These are phyloP conservation scores for Candida labiduridarum DNA, from an alignment of 1,139 yeast genomes.

Conservation along the genomic window DNA sequence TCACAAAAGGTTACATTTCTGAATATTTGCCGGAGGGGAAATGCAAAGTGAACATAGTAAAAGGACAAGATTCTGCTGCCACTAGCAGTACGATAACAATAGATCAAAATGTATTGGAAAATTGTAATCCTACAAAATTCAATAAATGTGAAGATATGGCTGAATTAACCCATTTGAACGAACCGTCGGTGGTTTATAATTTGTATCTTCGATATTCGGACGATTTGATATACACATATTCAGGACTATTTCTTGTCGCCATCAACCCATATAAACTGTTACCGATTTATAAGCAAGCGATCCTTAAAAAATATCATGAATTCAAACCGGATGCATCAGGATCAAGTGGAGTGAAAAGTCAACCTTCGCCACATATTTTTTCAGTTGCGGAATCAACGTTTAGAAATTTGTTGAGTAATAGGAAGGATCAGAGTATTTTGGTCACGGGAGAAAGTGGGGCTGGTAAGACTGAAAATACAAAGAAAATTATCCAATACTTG, in stretches of 20 bases:
- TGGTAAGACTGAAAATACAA: constrained; percentile 97
- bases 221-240: constrained; percentile 74
- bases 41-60: constrained; percentile 54
- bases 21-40: constrained; percentile 54
- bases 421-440: constrained; percentile 82
- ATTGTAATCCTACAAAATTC: constrained; percentile 88
- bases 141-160: constrained; percentile 96
- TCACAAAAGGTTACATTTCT: constrained; percentile 68
- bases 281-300: constrained; percentile 69
- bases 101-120: constrained; percentile 53
- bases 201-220: constrained; percentile 73
- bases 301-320: constrained; percentile 54
- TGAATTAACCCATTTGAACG: constrained; percentile 89
- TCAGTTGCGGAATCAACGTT: constrained; percentile 90
- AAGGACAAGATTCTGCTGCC: constrained; percentile 34
- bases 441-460: constrained; percentile 99
- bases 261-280: constrained; percentile 86
- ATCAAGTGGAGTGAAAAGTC: neutral
- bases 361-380: constrained; percentile 80
- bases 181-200: constrained; percentile 90
- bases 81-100: constrained; percentile 29
- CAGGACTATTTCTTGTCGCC: constrained; percentile 92
- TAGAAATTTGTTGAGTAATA: constrained; percentile 68
- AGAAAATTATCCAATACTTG: constrained; percentile 88
- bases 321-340: constrained; percentile 10